Base-by-base conservation (phyloP, 2,329 filamentous ascomycete species). In the Aspergillus brunneoviolaceus region DNA sequence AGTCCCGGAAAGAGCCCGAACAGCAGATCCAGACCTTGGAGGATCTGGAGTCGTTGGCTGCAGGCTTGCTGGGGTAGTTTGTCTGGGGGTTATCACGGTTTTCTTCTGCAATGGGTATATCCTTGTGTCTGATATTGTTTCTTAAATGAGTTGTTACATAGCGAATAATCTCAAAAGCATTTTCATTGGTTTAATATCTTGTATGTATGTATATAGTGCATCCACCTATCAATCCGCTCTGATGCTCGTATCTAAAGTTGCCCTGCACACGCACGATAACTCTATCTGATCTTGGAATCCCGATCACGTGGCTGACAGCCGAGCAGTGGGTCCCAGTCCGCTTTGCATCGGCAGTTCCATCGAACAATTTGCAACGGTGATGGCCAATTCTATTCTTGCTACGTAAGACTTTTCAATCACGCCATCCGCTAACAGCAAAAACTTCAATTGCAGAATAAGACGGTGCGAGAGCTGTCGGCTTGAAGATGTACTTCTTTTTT, bases 41-140 rank as follows among this genome's bases (percentile, higher is more conserved):
- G 60, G 79, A 81, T 70, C 64, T 81, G 70, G 79, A 81, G 65
- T 75, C 77, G 55, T 62, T 81, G 70, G 79, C 79, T 55, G 77
- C 74, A 60, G 79, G 78, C 11, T 65, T 81, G 57, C 68, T 81
- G 66, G 72, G 68, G 33, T 76, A 59, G 70, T 59, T 48, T 56
- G 33, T 5, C 4, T n/a, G 25, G 14, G 49, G 11, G 29, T 12
- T 39, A 23, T n/a, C 5, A 35, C n/a, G 31, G 14, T 42, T 49
- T 27, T 39, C 16, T 33, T 55, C 14, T 47, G 31, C 35, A 49
- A 52, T 63, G 35, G 61, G 61, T 63, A 35, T 60, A 59, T 55
- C 55, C 33, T 64, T 57, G 49, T 49, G 57, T 62, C 29, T 64
- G 16, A 42, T 49, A 57, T 56, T 62, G 27, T 29, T 9, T 9